Evolutionary conservation across 208 protist genomes (phyloP), one percentile per base, ranked within the genome.

Genomic region (Wallacemonas sp.): DNA sequence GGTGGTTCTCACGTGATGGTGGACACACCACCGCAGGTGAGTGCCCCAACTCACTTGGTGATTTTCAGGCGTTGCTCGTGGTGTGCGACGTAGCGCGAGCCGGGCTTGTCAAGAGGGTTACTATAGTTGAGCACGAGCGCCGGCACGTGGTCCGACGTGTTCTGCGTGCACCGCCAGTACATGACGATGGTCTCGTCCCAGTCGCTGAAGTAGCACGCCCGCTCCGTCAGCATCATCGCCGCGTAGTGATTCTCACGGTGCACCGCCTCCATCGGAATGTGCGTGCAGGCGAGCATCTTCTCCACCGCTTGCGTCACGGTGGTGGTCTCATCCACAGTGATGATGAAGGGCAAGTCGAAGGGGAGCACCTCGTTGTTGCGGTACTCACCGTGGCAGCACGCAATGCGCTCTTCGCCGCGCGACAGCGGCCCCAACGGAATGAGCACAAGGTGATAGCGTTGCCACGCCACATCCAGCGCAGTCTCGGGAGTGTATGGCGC

Each of bases 341-440:
- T 77, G 59, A 89, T 41, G 52, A 91, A 91, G 0, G 88, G 88
- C 63, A 84, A 64, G 12, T 73, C 80, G 58, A 91, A 89, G 12
- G 70, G 48, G 32, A n/a, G 3, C 1, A 68, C 63, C 26, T 67
- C 71, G 44, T 38, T 41, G 34, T 73, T 48, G 42, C 50, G 38
- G 59, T 79, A 72, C 45, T 88, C 59, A 15, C 75, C 85, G 68
- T 90, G 79, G 58, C 82, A 91, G 55, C 83, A 91, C 5, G 83
- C 71, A 50, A 94, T 59, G 30, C 84, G 81, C 46, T 71, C 76
- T 66, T 89, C 63, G 3, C 71, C 70, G 2, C 60, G 61, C 34
- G 67, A 64, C 27, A 90, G 70, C 39, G 79, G 69, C 9, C 55
- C 42, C 3, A 76, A 71, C 1, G 84, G 73, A n/a, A 85, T 69